Conservation (phyloP, 2,329 filamentous ascomycete species). For the Leptosphaerulina australis region DNA sequence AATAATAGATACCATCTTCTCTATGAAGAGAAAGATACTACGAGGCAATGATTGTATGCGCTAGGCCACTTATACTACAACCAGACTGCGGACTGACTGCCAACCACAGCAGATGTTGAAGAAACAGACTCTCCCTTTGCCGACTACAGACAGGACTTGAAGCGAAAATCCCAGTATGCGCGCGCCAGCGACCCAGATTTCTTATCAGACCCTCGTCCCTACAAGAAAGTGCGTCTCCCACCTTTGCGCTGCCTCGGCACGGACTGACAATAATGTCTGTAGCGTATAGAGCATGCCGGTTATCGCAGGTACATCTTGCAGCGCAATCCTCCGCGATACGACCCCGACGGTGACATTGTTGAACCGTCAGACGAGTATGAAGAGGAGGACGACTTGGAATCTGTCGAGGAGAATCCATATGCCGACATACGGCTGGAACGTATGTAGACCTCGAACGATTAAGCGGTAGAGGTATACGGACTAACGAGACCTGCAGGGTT, state of each 20-base stretch:
- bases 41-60: constrained; percentile 44
- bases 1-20: constrained; percentile 50
- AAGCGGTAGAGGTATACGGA: background rate
- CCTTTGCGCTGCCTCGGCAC: constrained; percentile 8
- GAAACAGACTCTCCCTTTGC: constrained; percentile 70
- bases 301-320: constrained; percentile 74
- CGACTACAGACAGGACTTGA: constrained; percentile 80
- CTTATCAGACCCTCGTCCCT: constrained; percentile 66
- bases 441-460: constrained; percentile 50
- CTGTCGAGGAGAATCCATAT: constrained; percentile 73
- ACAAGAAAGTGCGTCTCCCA: constrained; percentile 67
- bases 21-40: constrained; percentile 47
- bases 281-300: constrained; percentile 77
- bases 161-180: constrained; percentile 74
- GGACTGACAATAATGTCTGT: constrained; percentile 30
- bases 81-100: constrained; percentile 22
- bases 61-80: background rate
- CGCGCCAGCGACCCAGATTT: constrained; percentile 70
- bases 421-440: constrained; percentile 72
- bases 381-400: constrained; percentile 66
- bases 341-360: constrained; percentile 79
- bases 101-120: constrained; percentile 73
- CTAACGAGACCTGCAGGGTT: constrained; percentile 59
- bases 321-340: constrained; percentile 73
- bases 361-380: constrained; percentile 74